Evolutionary conservation across 306 rosid genomes (phyloP).

Genomic region (cucumber (Cucumis sativus)): DNA sequence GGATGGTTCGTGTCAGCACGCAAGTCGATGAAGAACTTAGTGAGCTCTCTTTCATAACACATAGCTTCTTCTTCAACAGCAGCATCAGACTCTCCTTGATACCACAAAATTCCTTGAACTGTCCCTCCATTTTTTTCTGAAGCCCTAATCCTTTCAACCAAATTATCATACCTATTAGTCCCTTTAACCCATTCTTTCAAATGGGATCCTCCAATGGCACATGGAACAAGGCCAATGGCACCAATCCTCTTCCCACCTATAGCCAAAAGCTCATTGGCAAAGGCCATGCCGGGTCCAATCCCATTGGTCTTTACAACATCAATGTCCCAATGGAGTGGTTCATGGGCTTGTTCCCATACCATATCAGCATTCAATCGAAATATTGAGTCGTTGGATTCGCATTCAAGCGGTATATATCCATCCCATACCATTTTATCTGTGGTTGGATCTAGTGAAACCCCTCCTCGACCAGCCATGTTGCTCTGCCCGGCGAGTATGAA

Average conservation of each 20-base stretch:
- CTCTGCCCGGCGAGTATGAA: neutral
- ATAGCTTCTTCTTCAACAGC: neutral
- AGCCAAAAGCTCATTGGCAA: neutral
- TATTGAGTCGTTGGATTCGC: neutral
- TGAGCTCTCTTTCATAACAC: neutral
- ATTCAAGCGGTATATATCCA: neutral
- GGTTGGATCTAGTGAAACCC: neutral
- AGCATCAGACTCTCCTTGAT: conserved; percentile 6
- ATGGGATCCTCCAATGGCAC: conserved; percentile 4
- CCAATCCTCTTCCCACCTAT: neutral
- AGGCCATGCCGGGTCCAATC: neutral
- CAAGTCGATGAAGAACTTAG: neutral
- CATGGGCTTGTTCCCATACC: neutral
- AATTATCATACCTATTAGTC: neutral
- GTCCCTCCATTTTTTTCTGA: neutral
- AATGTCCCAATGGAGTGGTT: neutral
- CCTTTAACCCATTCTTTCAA: conserved; percentile 1
- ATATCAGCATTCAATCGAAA: neutral
- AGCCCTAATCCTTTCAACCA: neutral
- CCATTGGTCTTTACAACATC: neutral
- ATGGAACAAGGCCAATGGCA: neutral
- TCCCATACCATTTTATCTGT: neutral
- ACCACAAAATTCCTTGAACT: neutral
- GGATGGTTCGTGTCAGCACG: neutral
- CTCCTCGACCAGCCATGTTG: conserved; percentile 1